phyloP scores from a whole-genome alignment of 345 rosid species.

The Syzygium oleosum region DNA sequence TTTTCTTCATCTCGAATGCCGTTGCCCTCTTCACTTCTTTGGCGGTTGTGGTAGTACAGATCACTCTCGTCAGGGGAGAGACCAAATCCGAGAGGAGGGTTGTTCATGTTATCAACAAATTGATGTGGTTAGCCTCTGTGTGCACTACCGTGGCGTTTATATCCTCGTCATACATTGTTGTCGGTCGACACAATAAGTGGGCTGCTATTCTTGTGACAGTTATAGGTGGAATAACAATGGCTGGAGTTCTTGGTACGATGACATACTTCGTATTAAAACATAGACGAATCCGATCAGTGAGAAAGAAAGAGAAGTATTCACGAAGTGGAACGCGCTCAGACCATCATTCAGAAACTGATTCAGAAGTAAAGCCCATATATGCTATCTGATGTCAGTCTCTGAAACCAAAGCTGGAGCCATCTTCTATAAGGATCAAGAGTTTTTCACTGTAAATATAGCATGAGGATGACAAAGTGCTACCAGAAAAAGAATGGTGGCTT shows the following conservation, averaged over 20 bases:
- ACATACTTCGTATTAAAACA: constrained; percentile 71
- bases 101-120: constrained; percentile 74
- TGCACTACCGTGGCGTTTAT: constrained; percentile 75
- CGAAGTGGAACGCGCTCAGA: constrained; percentile 23
- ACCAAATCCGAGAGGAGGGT: constrained; percentile 71
- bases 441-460: not conserved
- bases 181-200: constrained; percentile 56
- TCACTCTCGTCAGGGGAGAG: constrained; percentile 82
- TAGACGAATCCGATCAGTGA: constrained; percentile 36
- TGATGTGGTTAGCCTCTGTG: constrained; percentile 95
- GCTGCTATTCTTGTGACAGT: constrained; percentile 74
- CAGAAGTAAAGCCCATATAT: constrained; percentile 65
- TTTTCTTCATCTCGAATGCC: constrained; percentile 69
- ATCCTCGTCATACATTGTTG: constrained; percentile 78
- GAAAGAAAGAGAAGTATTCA: constrained; percentile 43
- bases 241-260: constrained; percentile 65
- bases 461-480: not conserved
- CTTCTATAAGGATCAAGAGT: not conserved
- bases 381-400: constrained; percentile 39
- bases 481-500: not conserved
- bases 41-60: constrained; percentile 90
- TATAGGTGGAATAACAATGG: constrained; percentile 64
- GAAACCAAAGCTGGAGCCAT: not conserved
- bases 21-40: constrained; percentile 78
- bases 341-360: constrained; percentile 43